These are phyloP conservation scores for Hylodesmum podocarpum DNA, from an alignment of 306 rosid species.

Conservation along the genomic window DNA sequence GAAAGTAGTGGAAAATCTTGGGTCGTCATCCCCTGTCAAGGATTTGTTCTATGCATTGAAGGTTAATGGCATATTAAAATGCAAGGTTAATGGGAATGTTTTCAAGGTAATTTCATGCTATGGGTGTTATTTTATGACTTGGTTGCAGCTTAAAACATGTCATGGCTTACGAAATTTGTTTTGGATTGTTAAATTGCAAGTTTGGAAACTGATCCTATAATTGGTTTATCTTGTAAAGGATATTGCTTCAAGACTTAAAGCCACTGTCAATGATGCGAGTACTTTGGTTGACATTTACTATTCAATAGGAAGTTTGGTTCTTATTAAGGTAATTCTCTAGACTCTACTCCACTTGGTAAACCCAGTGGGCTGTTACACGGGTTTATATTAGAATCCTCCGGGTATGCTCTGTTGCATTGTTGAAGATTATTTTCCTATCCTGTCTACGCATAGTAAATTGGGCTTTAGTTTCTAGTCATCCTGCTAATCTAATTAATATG, in stretches of 20 bases:
- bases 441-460: background rate
- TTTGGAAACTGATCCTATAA: constrained; percentile 10
- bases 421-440: background rate
- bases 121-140: constrained; percentile 2
- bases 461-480: background rate
- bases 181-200: constrained; percentile 27
- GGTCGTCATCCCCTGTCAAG: constrained; percentile 53
- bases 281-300: constrained; percentile 71
- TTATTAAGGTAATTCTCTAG: constrained; percentile 59
- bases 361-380: background rate
- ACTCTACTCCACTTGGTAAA: background rate
- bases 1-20: constrained; percentile 63
- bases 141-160: constrained; percentile 19
- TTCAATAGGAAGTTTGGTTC: constrained; percentile 77
- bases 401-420: background rate
- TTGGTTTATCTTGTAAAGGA: constrained; percentile 47
- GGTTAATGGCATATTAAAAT: constrained; percentile 66
- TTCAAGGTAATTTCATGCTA: constrained; percentile 57
- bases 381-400: background rate
- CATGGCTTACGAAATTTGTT: constrained; percentile 1
- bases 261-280: constrained; percentile 59
- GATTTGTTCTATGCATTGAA: constrained; percentile 73
- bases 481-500: background rate
- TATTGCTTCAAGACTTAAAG: constrained; percentile 57
- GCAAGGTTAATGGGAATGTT: constrained; percentile 51